phyloP scores from a whole-genome alignment of 2,329 filamentous ascomycete genomes.

The Xylaria sp. region DNA sequence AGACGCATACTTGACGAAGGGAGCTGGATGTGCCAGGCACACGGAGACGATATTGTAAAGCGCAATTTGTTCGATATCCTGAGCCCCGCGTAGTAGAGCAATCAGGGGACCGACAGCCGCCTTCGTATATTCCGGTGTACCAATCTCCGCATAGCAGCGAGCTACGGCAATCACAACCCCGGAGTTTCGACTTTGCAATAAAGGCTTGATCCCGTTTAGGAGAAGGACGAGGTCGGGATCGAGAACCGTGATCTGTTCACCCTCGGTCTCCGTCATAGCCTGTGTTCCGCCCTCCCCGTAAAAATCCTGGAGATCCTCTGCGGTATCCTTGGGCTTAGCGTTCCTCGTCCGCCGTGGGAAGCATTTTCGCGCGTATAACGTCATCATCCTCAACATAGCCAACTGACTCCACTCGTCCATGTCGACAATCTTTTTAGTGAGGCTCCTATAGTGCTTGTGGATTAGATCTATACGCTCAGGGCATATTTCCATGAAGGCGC shows the following conservation, averaged over 20 bases:
- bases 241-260: slow-evolving; percentile 68
- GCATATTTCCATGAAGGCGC: slow-evolving; percentile 88
- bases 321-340: slow-evolving; percentile 55
- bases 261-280: slow-evolving; percentile 55
- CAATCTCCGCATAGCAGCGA: slow-evolving; percentile 85
- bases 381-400: slow-evolving; percentile 82
- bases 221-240: slow-evolving; percentile 87
- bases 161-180: slow-evolving; percentile 90
- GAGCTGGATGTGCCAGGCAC: slow-evolving; percentile 76
- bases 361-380: slow-evolving; percentile 84
- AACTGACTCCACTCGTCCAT: slow-evolving; percentile 99
- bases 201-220: slow-evolving; percentile 80
- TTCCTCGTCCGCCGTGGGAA: slow-evolving; percentile 77
- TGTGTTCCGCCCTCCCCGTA: slow-evolving; percentile 75
- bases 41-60: slow-evolving; percentile 97
- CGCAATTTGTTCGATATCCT: slow-evolving; percentile 89
- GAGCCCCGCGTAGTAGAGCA: slow-evolving; percentile 82
- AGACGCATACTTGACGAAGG: slow-evolving; percentile 88
- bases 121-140: slow-evolving; percentile 79
- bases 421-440: slow-evolving; percentile 92
- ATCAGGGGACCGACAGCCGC: slow-evolving; percentile 84
- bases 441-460: slow-evolving; percentile 85
- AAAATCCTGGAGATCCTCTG: slow-evolving; percentile 72
- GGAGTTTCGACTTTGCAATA: slow-evolving; percentile 91
- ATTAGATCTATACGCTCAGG: slow-evolving; percentile 88